These are phyloP conservation scores for Striga hermonthica DNA, from an alignment of 305 asterid species.

Conservation along the genomic window DNA sequence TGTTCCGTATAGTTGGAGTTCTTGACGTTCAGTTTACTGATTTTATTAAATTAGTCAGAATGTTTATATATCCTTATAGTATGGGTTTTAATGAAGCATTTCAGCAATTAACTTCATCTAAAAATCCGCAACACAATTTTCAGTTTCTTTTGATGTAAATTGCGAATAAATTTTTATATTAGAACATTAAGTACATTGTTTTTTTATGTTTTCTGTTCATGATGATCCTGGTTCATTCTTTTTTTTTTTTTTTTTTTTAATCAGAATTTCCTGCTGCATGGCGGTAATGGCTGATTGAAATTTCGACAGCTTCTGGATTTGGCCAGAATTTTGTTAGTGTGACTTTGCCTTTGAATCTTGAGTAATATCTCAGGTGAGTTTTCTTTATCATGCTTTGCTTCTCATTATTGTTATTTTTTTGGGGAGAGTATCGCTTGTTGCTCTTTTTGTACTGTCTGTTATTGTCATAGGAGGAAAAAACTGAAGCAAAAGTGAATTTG, in stretches of 20 bases:
- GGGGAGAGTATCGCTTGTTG: not conserved
- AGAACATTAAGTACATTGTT: not conserved
- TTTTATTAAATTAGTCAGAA: not conserved
- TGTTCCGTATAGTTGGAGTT: not conserved
- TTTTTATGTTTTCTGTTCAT: not conserved
- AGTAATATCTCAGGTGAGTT: not conserved
- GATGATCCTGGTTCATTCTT: not conserved
- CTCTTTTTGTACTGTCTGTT: not conserved
- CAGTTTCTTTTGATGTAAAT: not conserved
- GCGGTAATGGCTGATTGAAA: not conserved
- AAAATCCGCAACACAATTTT: not conserved
- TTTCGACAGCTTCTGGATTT: not conserved
- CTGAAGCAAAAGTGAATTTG: not conserved
- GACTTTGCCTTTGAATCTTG: not conserved
- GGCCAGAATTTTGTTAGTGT: not conserved
- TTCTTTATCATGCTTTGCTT: not conserved
- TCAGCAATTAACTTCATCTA: not conserved
- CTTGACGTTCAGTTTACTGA: not conserved
- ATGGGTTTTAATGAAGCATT: not conserved
- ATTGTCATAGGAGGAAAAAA: not conserved
- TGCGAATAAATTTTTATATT: not conserved
- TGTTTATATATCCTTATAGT: no score
- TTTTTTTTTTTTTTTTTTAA: not conserved
- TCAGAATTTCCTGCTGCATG: constrained; percentile 1
- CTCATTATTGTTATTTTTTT: not conserved